These are phyloP conservation scores for Thuja plicata DNA, from an alignment of 83 land plant genomes.

Conservation along the genomic window DNA sequence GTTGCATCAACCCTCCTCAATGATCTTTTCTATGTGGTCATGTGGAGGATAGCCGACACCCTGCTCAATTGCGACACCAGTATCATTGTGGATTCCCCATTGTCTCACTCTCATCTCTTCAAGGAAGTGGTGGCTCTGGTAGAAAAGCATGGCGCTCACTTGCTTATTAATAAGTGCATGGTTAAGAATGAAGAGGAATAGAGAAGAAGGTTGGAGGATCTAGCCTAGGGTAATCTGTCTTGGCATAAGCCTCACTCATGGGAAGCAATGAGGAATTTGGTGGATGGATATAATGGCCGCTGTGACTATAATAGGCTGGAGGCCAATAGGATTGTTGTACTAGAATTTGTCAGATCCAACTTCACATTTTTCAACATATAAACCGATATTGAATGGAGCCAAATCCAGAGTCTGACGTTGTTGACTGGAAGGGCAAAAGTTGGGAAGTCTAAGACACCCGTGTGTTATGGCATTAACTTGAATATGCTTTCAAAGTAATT, in stretches of 20 bases:
- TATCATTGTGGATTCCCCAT: conserved; percentile 75
- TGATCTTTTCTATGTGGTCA: conserved; percentile 67
- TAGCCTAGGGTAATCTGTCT: conserved; percentile 13
- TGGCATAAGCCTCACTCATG: conserved; percentile 70
- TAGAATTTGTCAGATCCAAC: too few species aligned
- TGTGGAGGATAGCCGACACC: conserved; percentile 54
- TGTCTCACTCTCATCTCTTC: conserved; percentile 61
- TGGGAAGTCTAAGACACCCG: too few species aligned
- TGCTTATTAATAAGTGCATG: conserved; percentile 60
- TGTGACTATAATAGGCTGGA: conserved; percentile 38
- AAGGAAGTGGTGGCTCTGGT: conserved; percentile 31
- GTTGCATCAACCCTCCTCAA: conserved; percentile 13
- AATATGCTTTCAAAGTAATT: too few species aligned
- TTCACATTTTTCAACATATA: too few species aligned
- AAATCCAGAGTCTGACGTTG: too few species aligned
- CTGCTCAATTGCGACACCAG: conserved; percentile 57
- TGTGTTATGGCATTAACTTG: too few species aligned
- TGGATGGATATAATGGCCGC: conserved; percentile 50
- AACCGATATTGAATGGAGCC: too few species aligned
- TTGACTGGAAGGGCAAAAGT: too few species aligned
- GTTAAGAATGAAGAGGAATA: conserved; percentile 46
- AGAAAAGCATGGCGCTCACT: conserved; percentile 12
- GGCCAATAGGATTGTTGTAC: conserved; percentile 37
- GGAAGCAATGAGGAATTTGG: conserved; percentile 40
- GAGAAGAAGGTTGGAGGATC: conserved; percentile 48